These are phyloP conservation scores for Entomortierella lignicola DNA, from an alignment of 192 early-diverging fungal species.

Conservation along the genomic window DNA sequence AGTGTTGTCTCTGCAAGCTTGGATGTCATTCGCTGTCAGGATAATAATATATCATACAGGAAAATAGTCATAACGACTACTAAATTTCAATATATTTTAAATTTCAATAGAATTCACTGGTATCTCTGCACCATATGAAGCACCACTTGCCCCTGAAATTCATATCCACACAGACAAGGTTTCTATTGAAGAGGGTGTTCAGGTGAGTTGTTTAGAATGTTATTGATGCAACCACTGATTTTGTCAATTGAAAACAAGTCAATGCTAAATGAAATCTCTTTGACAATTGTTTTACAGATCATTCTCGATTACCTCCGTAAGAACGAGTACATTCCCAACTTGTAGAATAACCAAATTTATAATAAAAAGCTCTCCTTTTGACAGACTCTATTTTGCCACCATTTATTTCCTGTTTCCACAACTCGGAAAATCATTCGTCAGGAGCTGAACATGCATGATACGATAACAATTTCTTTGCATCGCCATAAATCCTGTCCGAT, in stretches of 20 bases:
- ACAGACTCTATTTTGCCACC: constrained; percentile 1
- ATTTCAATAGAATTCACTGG: constrained; percentile 91
- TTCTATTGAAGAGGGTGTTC: constrained; percentile 76
- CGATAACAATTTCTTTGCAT: too few species aligned
- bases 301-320: constrained; percentile 47
- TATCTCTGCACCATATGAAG: constrained; percentile 93
- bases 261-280: not conserved
- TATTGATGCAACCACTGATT: too few species aligned
- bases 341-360: constrained; percentile 15
- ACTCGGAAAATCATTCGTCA: too few species aligned
- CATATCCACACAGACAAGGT: constrained; percentile 84
- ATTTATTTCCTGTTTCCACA: too few species aligned
- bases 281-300: constrained; percentile 10
- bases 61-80: too few species aligned
- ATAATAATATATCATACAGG: too few species aligned
- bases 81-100: too few species aligned
- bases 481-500: too few species aligned
- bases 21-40: too few species aligned
- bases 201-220: constrained; percentile 46
- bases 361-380: not conserved
- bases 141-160: constrained; percentile 83
- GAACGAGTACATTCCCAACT: constrained; percentile 35
- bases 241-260: not conserved
- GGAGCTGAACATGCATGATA: too few species aligned
- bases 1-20: too few species aligned